Evolutionary conservation across 2,329 filamentous ascomycete species (phyloP), one percentile per base, ranked within the genome.

Genomic region (Sphaerostilbella broomeana): DNA sequence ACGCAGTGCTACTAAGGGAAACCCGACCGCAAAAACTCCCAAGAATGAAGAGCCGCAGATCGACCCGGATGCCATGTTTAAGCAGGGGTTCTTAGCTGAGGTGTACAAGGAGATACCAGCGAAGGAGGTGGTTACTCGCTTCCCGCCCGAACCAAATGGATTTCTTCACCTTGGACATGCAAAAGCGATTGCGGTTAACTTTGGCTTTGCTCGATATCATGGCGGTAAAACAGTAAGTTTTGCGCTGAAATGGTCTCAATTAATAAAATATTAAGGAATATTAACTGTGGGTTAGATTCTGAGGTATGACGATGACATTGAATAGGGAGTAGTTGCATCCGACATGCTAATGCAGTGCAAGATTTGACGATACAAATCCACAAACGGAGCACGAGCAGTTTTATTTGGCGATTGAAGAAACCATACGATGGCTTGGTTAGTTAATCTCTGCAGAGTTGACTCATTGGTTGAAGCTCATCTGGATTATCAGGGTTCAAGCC

Each of bases 351-450:
- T n/a, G n/a, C n/a, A n/a, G n/a, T 3, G 20, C 44, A 35, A 43
- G 90, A 53, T 95, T 86, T 60, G 92, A 97, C 59, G 92, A 97
- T 54, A 97, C 92, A 11, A 97, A 97, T 60, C 92, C 92, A 1
- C 86, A 89, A 48, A 86, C 85, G 33, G 92, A 97, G 61, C 85
- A 95, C 59, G 86, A 94, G 62, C 73, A 82, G 43, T 97, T 89
- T 63, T 94, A 94, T 57, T 76, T 74, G 9, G 84, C 86, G n/a
- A 97, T 97, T 50, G 71, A 86, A 53, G 87, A 95, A 46, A 87
- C 90, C 8, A 31, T 45, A 20, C 18, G n/a, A 24, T 45, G 43
- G 43, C 35, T 81, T 18, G 54, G 53, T 55, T 25, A 46, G 53
- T 22, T 11, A 22, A 7, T 10, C 11, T 28, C 2, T 13, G 3